A percentile compares a stretch with the other conserved stretches of the same genome.
Evolutionary conservation across 1,139 yeast genomes (phyloP).

Genomic region (Kluyveromyces sp.): DNA sequence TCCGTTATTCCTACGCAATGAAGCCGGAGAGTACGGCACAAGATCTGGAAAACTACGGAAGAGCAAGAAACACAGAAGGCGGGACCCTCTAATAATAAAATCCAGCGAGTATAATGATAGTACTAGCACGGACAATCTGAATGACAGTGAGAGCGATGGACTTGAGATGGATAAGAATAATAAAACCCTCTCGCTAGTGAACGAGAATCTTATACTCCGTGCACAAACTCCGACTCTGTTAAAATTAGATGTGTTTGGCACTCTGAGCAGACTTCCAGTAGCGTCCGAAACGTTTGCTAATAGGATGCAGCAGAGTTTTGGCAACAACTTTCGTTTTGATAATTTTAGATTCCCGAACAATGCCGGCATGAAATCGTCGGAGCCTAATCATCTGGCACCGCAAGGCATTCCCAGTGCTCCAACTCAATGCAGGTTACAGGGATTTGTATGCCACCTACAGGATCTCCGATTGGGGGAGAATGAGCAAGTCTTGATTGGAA

Average conservation of each 20-base stretch:
- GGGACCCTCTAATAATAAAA: slow-evolving; percentile 14
- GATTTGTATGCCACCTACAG: slow-evolving; percentile 15
- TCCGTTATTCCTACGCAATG: slow-evolving; percentile 24
- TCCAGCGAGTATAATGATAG: slow-evolving; percentile 12
- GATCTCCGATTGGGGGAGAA: slow-evolving; percentile 27
- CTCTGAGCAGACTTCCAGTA: neutral
- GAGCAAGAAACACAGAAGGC: slow-evolving; percentile 18
- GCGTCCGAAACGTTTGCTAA: neutral
- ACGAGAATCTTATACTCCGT: slow-evolving; percentile 2
- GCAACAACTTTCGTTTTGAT: neutral
- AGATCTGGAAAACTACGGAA: slow-evolving; percentile 3
- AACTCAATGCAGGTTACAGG: neutral
- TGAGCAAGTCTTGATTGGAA: slow-evolving; percentile 20
- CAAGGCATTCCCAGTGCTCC: neutral
- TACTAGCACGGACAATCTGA: slow-evolving; percentile 7
- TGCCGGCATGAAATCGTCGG: too few relatives aligned
- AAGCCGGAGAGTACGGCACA: slow-evolving; percentile 3
- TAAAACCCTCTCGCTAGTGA: neutral
- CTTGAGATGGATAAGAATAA: neutral
- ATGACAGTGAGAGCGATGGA: neutral
- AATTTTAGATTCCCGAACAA: neutral
- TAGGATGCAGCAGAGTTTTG: neutral
- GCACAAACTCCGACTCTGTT: neutral
- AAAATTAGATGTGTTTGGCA: slow-evolving; percentile 2
- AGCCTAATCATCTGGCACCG: too few relatives aligned